A percentile compares a stretch with the other conserved stretches of the same genome.
Conservation (phyloP, 371 early-diverging fungal species). For the Mucor circinelloides region DNA sequence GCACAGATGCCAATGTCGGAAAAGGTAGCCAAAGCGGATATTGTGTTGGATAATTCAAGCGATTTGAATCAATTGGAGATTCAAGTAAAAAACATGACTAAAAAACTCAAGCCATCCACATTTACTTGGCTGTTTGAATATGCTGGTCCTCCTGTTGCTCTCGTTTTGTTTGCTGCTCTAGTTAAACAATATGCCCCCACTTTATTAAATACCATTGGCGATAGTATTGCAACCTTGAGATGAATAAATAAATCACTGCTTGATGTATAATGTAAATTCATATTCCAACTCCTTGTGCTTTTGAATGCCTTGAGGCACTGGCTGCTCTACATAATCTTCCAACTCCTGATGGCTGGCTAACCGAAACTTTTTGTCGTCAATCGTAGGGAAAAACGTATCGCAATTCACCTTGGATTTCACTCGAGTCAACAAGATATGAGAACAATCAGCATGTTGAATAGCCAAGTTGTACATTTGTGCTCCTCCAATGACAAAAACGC, state of each 20-base stretch:
- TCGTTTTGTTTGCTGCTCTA: background rate
- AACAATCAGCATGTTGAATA: conserved; percentile 51
- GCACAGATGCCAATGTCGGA: conserved; percentile 83
- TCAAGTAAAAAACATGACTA: conserved; percentile 61
- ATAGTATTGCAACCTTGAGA: conserved; percentile 15
- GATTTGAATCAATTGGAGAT: conserved; percentile 59
- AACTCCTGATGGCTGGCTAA: conserved; percentile 40
- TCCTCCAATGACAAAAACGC: conserved; percentile 70
- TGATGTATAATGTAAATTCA: conserved; percentile 53
- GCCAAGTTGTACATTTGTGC: conserved; percentile 62
- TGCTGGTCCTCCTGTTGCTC: conserved; percentile 34
- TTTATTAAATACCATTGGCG: conserved; percentile 12
- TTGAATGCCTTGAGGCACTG: conserved; percentile 46
- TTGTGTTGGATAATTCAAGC: conserved; percentile 85
- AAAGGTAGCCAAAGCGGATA: conserved; percentile 77
- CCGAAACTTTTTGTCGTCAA: conserved; percentile 33
- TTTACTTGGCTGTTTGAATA: conserved; percentile 48
- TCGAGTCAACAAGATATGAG: conserved; percentile 62
- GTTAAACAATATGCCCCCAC: conserved; percentile 4
- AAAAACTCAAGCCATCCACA: conserved; percentile 46
- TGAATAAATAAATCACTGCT: conserved; percentile 11
- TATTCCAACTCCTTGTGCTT: conserved; percentile 42
- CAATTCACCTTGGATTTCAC: conserved; percentile 56
- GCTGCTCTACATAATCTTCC: conserved; percentile 41
- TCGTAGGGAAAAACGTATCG: conserved; percentile 71